phyloP scores from a whole-genome alignment of 106 monocot genomes.

The Amphibolis antarctica region DNA sequence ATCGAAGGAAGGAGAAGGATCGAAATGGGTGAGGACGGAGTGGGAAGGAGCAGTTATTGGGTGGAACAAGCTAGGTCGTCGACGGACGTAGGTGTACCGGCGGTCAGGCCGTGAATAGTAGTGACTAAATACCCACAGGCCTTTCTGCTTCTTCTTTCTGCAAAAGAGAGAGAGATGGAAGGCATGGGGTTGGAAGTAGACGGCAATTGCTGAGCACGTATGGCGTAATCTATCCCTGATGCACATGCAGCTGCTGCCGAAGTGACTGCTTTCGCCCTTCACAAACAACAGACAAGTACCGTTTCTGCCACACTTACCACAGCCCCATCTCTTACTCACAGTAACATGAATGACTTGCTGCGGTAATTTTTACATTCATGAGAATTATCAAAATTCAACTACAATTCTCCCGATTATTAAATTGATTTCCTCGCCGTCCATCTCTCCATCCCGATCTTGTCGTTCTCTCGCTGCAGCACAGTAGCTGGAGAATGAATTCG shows the following conservation, averaged over 20 bases:
- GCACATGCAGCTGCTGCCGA: slow-evolving; percentile 4
- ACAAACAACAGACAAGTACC: background rate
- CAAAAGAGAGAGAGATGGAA: background rate
- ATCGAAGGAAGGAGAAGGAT: background rate
- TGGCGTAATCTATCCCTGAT: background rate
- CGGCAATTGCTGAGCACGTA: slow-evolving; percentile 2
- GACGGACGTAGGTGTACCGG: background rate
- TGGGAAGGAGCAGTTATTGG: background rate
- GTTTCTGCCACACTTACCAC: slow-evolving; percentile 2
- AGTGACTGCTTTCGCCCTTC: slow-evolving; percentile 3
- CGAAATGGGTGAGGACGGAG: background rate
- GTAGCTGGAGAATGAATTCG: too few species aligned
- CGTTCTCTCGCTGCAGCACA: too few species aligned
- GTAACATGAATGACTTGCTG: too few species aligned
- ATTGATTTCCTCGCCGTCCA: too few species aligned
- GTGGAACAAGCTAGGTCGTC: background rate
- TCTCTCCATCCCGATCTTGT: too few species aligned
- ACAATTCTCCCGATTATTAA: too few species aligned
- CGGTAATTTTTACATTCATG: too few species aligned
- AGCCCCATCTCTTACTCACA: background rate
- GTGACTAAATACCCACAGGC: background rate
- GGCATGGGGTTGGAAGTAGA: background rate
- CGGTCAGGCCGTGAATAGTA: background rate
- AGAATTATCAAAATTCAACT: too few species aligned
- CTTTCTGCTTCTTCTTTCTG: background rate